phyloP scores from a whole-genome alignment of 176 grass and related monocot genomes.

The Elymus sibiricus region DNA sequence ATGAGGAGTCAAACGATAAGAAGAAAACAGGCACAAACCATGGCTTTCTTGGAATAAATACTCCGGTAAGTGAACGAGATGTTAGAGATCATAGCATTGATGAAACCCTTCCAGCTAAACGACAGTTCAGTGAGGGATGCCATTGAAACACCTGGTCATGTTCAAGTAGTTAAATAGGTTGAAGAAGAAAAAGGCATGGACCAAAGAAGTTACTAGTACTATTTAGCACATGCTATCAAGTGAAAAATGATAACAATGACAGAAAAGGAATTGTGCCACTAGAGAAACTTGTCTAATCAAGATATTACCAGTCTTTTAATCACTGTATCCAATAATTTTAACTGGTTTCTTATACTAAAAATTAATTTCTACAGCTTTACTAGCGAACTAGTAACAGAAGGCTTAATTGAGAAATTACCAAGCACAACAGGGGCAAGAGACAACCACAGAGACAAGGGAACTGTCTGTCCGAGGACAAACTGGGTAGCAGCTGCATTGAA shows the following conservation, averaged over 20 bases:
- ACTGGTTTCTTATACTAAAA: background rate
- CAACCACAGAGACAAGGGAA: constrained; percentile 84
- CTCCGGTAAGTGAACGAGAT: constrained; percentile 99
- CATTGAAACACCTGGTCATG: constrained; percentile 87
- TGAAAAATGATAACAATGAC: background rate
- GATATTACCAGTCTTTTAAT: background rate
- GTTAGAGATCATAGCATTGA: constrained; percentile 98
- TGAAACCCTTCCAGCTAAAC: constrained; percentile 97
- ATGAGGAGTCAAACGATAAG: background rate
- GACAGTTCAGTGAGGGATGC: constrained; percentile 97
- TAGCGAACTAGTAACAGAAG: background rate
- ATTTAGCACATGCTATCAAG: background rate
- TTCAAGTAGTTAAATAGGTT: constrained; percentile 36
- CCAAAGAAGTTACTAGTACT: background rate
- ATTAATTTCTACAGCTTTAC: background rate
- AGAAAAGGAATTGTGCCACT: background rate
- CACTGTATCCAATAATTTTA: background rate
- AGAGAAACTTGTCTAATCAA: background rate
- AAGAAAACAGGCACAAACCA: constrained; percentile 55
- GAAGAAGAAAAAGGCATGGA: constrained; percentile 10
- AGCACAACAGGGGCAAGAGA: constrained; percentile 95
- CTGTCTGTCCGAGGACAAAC: constrained; percentile 94
- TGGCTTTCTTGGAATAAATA: constrained; percentile 99
- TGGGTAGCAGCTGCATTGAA: constrained; percentile 98
- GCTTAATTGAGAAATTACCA: constrained; percentile 55